A percentile compares a stretch with the other conserved stretches of the same genome.
These are phyloP conservation scores for Rhynchospora pubera DNA, from an alignment of 176 grass and related monocot genomes.

Conservation along the genomic window DNA sequence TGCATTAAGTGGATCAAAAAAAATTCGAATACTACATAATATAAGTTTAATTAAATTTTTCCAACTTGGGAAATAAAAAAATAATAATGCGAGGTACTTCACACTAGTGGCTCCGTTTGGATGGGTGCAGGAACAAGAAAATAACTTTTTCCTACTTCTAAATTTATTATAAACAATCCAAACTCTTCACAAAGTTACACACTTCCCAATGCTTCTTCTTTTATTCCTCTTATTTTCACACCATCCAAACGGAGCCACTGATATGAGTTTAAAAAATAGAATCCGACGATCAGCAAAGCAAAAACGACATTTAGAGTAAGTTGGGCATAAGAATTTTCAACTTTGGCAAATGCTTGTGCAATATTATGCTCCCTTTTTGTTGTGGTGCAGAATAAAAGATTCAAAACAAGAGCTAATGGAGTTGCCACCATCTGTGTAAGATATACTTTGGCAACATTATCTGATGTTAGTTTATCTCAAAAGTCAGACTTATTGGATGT, in stretches of 20 bases:
- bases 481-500: conserved; percentile 14
- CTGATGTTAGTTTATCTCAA: background rate
- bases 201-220: too few species aligned
- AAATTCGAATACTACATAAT: background rate
- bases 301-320: too few species aligned
- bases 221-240: too few species aligned
- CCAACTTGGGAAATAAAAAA: too few species aligned
- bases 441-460: background rate
- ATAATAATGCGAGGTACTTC: too few species aligned
- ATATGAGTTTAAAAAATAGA: background rate
- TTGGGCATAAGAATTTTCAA: background rate
- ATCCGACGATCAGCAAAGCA: too few species aligned
- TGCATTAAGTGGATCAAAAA: background rate
- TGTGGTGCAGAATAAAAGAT: conserved; percentile 3
- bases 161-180: too few species aligned
- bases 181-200: too few species aligned
- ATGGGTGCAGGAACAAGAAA: too few species aligned
- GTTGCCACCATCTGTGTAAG: background rate
- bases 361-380: background rate
- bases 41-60: background rate
- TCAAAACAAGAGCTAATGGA: conserved; percentile 11
- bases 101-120: too few species aligned
- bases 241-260: too few species aligned
- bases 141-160: too few species aligned
- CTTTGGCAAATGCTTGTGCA: background rate